These are phyloP conservation scores for Podosphaera fusca DNA, from an alignment of 2,329 filamentous ascomycete genomes.

Conservation along the genomic window DNA sequence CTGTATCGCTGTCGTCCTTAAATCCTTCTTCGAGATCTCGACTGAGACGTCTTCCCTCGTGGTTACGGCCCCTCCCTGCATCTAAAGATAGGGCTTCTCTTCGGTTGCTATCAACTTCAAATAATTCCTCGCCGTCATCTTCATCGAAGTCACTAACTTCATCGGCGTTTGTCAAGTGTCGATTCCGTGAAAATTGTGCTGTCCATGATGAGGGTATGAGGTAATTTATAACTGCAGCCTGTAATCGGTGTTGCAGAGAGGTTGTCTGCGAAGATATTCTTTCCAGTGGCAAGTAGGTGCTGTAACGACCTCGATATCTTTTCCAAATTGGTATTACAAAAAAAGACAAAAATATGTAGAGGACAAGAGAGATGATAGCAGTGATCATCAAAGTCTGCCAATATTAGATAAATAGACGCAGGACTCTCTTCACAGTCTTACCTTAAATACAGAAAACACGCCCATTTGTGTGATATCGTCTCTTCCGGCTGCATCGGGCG, in stretches of 20 bases:
- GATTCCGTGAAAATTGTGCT: constrained; percentile 19
- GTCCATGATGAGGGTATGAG: constrained; percentile 27
- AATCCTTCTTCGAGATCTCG: constrained; percentile 60
- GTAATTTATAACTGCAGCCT: constrained; percentile 19
- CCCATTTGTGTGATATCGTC: constrained; percentile 14
- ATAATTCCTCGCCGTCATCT: constrained; percentile 47
- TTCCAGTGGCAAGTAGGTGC: constrained; percentile 50
- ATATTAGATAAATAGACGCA: neutral
- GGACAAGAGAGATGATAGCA: constrained; percentile 42
- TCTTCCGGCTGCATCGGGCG: constrained; percentile 11
- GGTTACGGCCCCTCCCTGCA: constrained; percentile 12
- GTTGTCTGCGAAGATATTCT: constrained; percentile 33
- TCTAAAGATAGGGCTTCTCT: constrained; percentile 20
- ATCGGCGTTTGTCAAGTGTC: constrained; percentile 19
- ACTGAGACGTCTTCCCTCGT: constrained; percentile 32
- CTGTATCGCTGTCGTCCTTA: constrained; percentile 40
- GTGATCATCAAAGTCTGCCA: constrained; percentile 45
- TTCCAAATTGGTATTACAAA: constrained; percentile 45
- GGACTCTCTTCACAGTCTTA: constrained; percentile 3
- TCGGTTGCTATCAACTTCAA: constrained; percentile 27
- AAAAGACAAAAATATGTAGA: constrained; percentile 45
- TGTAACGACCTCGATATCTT: constrained; percentile 45
- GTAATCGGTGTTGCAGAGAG: constrained; percentile 28
- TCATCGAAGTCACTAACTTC: constrained; percentile 33
- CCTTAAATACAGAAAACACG: constrained; percentile 14